Percentiles rank a stretch among this genome's conserved stretches.
These are phyloP conservation scores for Trematosphaeria pertusa DNA, from an alignment of 2,329 filamentous ascomycete genomes.

Conservation along the genomic window DNA sequence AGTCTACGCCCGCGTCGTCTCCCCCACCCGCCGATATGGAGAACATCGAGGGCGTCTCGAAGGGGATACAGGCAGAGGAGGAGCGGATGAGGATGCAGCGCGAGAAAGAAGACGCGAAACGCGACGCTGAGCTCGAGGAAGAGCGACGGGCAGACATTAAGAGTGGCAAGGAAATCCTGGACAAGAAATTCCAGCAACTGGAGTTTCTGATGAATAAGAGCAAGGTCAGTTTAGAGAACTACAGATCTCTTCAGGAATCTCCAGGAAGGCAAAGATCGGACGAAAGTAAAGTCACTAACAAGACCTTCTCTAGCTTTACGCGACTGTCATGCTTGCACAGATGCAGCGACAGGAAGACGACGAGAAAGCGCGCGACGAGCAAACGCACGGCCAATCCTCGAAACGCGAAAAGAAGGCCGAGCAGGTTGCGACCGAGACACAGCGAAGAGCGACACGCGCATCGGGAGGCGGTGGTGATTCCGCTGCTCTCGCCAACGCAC, in stretches of 20 bases:
- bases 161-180: constrained; percentile 53
- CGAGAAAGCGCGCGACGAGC: constrained; percentile 54
- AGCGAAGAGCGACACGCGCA: constrained; percentile 55
- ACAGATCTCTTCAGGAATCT: not conserved
- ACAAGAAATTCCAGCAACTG: constrained; percentile 60
- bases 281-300: constrained; percentile 15
- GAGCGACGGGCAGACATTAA: constrained; percentile 56
- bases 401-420: constrained; percentile 58
- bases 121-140: constrained; percentile 51
- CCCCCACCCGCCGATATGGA: constrained; percentile 40
- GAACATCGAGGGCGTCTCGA: constrained; percentile 38
- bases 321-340: constrained; percentile 59
- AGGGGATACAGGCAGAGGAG: constrained; percentile 55
- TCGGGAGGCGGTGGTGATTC: constrained; percentile 26
- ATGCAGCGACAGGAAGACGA: constrained; percentile 61
- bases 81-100: constrained; percentile 52
- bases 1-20: constrained; percentile 44
- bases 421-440: constrained; percentile 53
- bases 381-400: constrained; percentile 52
- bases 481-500: constrained; percentile 22
- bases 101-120: constrained; percentile 54
- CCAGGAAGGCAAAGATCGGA: not conserved
- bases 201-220: constrained; percentile 61
- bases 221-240: constrained; percentile 50
- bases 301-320: constrained; percentile 50